Evolutionary conservation across 1,284 basidiomycete species (phyloP).

Genomic region (Anthracocystis walkeri): DNA sequence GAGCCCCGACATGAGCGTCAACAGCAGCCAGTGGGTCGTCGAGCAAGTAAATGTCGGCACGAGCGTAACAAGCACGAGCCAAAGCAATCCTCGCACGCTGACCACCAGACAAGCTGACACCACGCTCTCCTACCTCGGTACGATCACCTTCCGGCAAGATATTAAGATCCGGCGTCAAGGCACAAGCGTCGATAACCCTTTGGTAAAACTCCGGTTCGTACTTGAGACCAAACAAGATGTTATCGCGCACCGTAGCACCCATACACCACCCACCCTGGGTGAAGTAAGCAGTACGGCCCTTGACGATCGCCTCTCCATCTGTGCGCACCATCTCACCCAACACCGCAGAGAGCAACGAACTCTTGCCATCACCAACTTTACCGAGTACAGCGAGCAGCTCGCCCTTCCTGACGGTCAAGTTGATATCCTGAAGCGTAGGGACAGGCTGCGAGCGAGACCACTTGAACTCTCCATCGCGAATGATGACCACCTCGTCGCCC

Average conservation of each 20-base stretch:
- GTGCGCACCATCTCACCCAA: slow-evolving; percentile 65
- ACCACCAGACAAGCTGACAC: slow-evolving; percentile 73
- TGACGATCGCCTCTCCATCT: slow-evolving; percentile 60
- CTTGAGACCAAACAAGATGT: slow-evolving; percentile 71
- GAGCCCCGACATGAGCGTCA: slow-evolving; percentile 69
- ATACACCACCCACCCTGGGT: slow-evolving; percentile 92
- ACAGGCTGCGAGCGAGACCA: slow-evolving; percentile 75
- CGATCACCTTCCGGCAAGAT: slow-evolving; percentile 80
- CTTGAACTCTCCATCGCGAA: slow-evolving; percentile 70
- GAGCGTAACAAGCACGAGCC: slow-evolving; percentile 78
- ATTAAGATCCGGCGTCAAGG: slow-evolving; percentile 75
- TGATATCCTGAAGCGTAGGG: slow-evolving; percentile 54
- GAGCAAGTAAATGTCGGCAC: slow-evolving; percentile 77
- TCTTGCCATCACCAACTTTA: slow-evolving; percentile 67
- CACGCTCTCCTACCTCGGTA: slow-evolving; percentile 75
- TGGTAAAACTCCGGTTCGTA: slow-evolving; percentile 73
- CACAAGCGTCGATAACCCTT: slow-evolving; percentile 60
- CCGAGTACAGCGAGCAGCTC: slow-evolving; percentile 65
- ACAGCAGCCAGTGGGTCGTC: slow-evolving; percentile 81
- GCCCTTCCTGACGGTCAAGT: slow-evolving; percentile 53
- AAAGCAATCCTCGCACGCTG: slow-evolving; percentile 79
- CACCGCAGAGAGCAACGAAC: slow-evolving; percentile 60
- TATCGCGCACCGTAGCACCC: slow-evolving; percentile 78
- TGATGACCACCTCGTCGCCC: slow-evolving; percentile 38
- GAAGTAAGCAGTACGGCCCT: slow-evolving; percentile 77